These are phyloP conservation scores for Podosphaera xanthii DNA, from an alignment of 2,329 filamentous ascomycete genomes.

Conservation along the genomic window DNA sequence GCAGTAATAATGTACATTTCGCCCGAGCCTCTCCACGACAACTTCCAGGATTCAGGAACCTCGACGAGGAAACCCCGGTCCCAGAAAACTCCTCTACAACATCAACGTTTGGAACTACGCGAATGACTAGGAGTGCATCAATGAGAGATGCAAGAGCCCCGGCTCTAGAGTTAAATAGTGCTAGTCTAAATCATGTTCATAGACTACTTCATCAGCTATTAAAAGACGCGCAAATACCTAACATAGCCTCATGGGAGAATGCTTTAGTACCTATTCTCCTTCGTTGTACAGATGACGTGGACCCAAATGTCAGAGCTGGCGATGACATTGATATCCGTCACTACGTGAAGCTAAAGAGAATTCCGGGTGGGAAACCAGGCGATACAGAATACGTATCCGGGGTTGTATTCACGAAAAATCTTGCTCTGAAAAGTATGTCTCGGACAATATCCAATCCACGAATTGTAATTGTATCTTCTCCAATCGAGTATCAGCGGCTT, in stretches of 20 bases:
- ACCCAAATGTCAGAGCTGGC: slow-evolving; percentile 70
- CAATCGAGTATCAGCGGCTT: slow-evolving; percentile 86
- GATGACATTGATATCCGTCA: slow-evolving; percentile 95
- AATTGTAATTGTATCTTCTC: slow-evolving; percentile 81
- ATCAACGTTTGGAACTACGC: slow-evolving; percentile 16
- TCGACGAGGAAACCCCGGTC: slow-evolving; percentile 12
- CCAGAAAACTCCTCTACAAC: slow-evolving; percentile 7
- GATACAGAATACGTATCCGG: slow-evolving; percentile 95
- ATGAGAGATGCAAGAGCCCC: slow-evolving; percentile 53
- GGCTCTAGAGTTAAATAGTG: slow-evolving; percentile 64
- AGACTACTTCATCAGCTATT: slow-evolving; percentile 67
- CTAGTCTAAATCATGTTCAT: slow-evolving; percentile 72
- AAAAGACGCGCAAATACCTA: slow-evolving; percentile 50
- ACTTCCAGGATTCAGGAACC: slow-evolving; percentile 18
- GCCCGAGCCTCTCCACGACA: slow-evolving; percentile 48
- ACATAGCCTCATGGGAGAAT: slow-evolving; percentile 62
- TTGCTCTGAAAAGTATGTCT: slow-evolving; percentile 91
- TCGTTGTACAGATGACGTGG: slow-evolving; percentile 79
- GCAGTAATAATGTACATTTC: slow-evolving; percentile 46
- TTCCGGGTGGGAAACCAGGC: slow-evolving; percentile 68
- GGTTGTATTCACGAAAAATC: slow-evolving; percentile 90
- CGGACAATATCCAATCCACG: slow-evolving; percentile 63
- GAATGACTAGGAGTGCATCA: slow-evolving; percentile 56
- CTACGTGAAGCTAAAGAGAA: slow-evolving; percentile 93
- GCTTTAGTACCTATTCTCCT: slow-evolving; percentile 76